Evolutionary conservation across 2,329 filamentous ascomycete species (phyloP).

Genomic region (Ascochyta rabiei): DNA sequence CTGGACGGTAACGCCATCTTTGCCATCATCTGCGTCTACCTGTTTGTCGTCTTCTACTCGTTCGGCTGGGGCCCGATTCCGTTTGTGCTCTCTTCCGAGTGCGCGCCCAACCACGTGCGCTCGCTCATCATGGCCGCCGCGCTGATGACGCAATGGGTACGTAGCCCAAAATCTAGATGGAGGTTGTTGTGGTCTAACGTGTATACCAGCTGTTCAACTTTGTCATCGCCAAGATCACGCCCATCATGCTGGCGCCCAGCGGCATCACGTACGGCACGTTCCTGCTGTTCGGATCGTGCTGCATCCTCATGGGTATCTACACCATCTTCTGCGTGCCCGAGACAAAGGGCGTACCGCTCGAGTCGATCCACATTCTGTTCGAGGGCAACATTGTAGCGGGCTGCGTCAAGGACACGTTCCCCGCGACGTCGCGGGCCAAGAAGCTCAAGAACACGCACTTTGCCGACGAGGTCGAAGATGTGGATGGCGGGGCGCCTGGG

Average conservation of each 20-base stretch:
- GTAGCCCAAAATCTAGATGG: constrained; percentile 29
- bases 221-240: constrained; percentile 46
- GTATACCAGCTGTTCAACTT: constrained; percentile 26
- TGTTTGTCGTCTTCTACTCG: constrained; percentile 56
- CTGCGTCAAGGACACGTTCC: constrained; percentile 48
- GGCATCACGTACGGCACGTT: constrained; percentile 54
- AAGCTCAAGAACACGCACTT: constrained; percentile 39
- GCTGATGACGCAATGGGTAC: constrained; percentile 56
- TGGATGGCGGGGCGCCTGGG: constrained; percentile 25
- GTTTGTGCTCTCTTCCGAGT: constrained; percentile 53
- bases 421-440: constrained; percentile 46
- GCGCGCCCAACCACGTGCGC: constrained; percentile 49
- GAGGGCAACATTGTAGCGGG: constrained; percentile 51
- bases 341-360: constrained; percentile 52
- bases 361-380: constrained; percentile 51
- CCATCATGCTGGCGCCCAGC: constrained; percentile 47
- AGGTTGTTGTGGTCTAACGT: neutral
- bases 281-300: constrained; percentile 50
- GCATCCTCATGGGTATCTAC: constrained; percentile 52
- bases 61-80: constrained; percentile 56
- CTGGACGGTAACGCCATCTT: constrained; percentile 50
- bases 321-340: constrained; percentile 52
- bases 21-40: constrained; percentile 59
- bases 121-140: constrained; percentile 52
- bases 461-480: constrained; percentile 38